phyloP scores from a whole-genome alignment of 441 rosid species.

The Arabidopsis hybrid region DNA sequence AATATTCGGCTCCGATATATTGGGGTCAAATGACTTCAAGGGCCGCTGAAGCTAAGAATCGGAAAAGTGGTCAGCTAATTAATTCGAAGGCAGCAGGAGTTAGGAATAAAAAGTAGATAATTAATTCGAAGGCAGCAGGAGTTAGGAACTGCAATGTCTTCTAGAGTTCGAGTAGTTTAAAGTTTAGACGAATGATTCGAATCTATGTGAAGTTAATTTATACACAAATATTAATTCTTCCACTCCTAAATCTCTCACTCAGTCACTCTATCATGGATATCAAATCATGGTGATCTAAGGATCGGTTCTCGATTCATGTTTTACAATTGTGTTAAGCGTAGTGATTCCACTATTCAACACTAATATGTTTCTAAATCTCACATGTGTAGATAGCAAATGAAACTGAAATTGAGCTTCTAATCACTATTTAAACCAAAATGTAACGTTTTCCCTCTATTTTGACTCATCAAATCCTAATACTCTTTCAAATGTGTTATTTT shows the following conservation, averaged over 20 bases:
- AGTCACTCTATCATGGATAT: not conserved
- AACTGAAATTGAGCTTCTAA: not conserved
- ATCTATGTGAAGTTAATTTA: not conserved
- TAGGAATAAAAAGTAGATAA: no score
- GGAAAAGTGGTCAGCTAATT: not conserved
- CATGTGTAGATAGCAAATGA: not conserved
- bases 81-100: no score
- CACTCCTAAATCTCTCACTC: no score
- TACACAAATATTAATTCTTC: not conserved
- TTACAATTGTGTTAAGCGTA: not conserved
- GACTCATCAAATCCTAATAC: not conserved
- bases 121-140: no score
- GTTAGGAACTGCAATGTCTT: not conserved
- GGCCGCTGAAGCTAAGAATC: slow-evolving; percentile 5
- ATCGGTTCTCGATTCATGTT: not conserved
- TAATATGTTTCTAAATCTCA: no score
- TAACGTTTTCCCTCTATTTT: not conserved
- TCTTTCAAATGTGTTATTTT: not conserved
- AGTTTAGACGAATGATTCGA: not conserved
- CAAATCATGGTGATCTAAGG: not conserved
- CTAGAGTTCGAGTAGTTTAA: not conserved
- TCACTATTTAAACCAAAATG: not conserved
- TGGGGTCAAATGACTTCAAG: slow-evolving; percentile 35
- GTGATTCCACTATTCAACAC: not conserved
- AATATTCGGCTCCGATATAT: slow-evolving; percentile 3